A percentile compares a stretch with the other conserved stretches of the same genome.
Evolutionary conservation across 2,329 filamentous ascomycete species (phyloP).

Genomic region (Chlorencoelia australis): DNA sequence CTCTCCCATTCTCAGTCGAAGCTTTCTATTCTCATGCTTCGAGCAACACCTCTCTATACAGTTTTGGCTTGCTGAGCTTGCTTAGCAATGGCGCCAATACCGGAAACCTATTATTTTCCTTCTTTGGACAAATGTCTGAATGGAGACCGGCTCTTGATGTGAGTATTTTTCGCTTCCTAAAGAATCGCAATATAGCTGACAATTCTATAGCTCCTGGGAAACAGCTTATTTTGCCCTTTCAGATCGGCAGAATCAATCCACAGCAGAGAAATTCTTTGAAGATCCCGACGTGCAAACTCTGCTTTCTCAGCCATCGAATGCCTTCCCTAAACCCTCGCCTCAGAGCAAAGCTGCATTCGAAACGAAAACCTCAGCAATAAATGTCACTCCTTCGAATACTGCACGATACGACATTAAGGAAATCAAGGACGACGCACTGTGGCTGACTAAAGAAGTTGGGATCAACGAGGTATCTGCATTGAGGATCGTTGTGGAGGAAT

Average conservation of each 20-base stretch:
- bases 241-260: constrained; percentile 46
- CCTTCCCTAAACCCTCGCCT: constrained; percentile 53
- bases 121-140: constrained; percentile 76
- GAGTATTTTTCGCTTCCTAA: constrained; percentile 29
- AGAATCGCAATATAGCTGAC: background rate
- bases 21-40: constrained; percentile 21
- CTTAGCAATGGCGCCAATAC: constrained; percentile 56
- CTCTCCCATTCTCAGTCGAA: no score
- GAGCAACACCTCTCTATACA: constrained; percentile 15
- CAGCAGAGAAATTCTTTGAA: constrained; percentile 54
- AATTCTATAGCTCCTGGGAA: constrained; percentile 46
- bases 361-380: constrained; percentile 77
- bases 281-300: constrained; percentile 59
- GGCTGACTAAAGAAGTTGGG: constrained; percentile 69
- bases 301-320: constrained; percentile 57
- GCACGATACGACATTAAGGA: constrained; percentile 63
- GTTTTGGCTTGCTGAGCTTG: constrained; percentile 35
- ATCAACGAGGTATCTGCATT: constrained; percentile 78
- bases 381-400: constrained; percentile 59
- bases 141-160: constrained; percentile 74
- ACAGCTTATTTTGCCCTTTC: constrained; percentile 44
- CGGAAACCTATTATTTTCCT: constrained; percentile 68
- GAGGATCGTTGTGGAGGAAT: constrained; percentile 71
- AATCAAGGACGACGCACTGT: constrained; percentile 76
- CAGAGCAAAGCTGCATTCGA: constrained; percentile 65